Evolutionary conservation across 2,329 filamentous ascomycete genomes (phyloP).

Genomic region (Rhexocercosporidium sp.): DNA sequence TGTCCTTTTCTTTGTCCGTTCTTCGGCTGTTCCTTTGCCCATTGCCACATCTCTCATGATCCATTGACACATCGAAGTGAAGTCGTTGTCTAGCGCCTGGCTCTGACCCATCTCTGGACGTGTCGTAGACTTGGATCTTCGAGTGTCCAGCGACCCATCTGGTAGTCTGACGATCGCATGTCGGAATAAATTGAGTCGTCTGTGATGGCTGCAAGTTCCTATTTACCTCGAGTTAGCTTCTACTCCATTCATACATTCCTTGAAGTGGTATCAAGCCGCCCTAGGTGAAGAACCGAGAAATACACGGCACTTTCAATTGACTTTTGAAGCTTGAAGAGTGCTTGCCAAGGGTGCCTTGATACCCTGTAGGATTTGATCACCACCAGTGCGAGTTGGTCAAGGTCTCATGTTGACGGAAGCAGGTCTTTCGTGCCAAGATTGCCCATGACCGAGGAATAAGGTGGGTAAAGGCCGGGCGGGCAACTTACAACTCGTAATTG

Average conservation of each 20-base stretch:
- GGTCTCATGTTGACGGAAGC: neutral
- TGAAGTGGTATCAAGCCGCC: neutral
- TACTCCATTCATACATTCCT: neutral
- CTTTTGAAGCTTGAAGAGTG: neutral
- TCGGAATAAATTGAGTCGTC: conserved; percentile 64
- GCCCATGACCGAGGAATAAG: neutral
- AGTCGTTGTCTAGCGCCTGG: conserved; percentile 34
- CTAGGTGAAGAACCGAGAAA: neutral
- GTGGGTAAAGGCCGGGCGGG: neutral
- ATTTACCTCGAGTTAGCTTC: neutral
- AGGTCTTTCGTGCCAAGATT: neutral
- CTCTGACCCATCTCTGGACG: conserved; percentile 64
- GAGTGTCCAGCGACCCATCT: conserved; percentile 64
- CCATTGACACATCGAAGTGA: neutral
- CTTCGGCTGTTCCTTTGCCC: neutral
- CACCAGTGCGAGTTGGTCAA: neutral
- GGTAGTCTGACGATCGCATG: conserved; percentile 57
- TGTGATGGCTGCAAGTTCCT: conserved; percentile 63
- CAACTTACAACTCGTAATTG: conserved; percentile 60
- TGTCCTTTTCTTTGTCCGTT: neutral
- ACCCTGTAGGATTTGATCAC: neutral
- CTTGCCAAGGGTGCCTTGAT: neutral
- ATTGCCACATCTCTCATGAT: neutral
- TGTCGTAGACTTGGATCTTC: conserved; percentile 64
- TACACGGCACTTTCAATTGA: neutral